Evolutionary conservation across 441 rosid species (phyloP), one percentile per base, ranked within the genome.

Genomic region (Jatropha multifida): DNA sequence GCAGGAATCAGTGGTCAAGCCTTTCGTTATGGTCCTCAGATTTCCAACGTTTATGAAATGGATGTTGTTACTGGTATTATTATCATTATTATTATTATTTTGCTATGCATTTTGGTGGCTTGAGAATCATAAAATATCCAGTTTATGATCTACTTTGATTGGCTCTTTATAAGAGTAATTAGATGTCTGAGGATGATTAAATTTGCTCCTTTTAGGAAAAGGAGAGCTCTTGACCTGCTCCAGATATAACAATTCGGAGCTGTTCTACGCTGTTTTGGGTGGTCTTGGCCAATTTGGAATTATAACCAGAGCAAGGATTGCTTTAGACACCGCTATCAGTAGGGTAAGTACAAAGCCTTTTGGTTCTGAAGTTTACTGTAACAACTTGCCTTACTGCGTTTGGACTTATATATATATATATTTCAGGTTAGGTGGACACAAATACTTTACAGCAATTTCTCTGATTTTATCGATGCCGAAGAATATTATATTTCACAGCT

Each of bases 221-320:
- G 97, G 92, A 14, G 91, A 90, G 77, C 69, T 84, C 12, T 41
- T 89, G 71, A 88, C 92, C 9, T 95, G 98, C 79, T 89, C 96
- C 10, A 65, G 83, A 18, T n/a, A 74, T 65, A 67, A 78, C n/a
- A 90, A 85, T 65, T 84, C 91, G 3, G 94, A 95, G 77, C 81
- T 95, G 44, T 95, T 92, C 71, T 78, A 87, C 67, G 91, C 88
- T 11, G 96, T 85, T 71, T 83, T 95, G 18, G 99, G 99, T 48
- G 97, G 98, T 38, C 83, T 95, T 64, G 99, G 99, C 58, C 98
- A 95, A 77, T 90, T 93, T 76, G 99, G 99, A 59, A 88, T 93
- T 13, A 93, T 95, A 72, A 92, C 97, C 40, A 85, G 98, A 62
- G 99, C 97, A 65, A 87, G 98, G 76, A 87, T 95, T 54, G 86